Base-by-base conservation (phyloP, 805 yeast species). In the Candida maltosa region DNA sequence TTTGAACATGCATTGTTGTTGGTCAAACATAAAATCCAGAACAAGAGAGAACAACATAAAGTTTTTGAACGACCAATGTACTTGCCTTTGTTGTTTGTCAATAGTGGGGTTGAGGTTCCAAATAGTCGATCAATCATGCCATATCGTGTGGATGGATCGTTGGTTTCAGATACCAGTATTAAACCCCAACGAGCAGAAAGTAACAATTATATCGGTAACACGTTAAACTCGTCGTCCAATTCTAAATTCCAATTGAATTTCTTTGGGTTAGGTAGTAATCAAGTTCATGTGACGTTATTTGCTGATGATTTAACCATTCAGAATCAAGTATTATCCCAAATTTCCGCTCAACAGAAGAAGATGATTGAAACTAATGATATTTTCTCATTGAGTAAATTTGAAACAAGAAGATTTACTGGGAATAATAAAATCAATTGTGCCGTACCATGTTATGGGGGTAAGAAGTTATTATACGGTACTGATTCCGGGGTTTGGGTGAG, bases 361-460 rank as follows among this genome's bases (percentile, higher is more conserved):
- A 64, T 89, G 47, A 74, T 84, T 35, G 78, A 72, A 33, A 76
- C 78, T 35, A 77, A 87, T 41, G 93, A 87, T 47, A 83, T 91
- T 42, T 88, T 84, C 58, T 80, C 93, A 1, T 65, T 83, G 44
- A 78, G 81, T 12, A 83, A 87, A 41, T 70, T 87, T 37, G 85
- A 83, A 44, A 80, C 87, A 16, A 71, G 83, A 41, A 78, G 78
- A 50, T 89, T 89, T 58, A 87, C 79, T 45, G 77, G 80, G 32
- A 68, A 71, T 70, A 68, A 89, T 52, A 76, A 83, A 41, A 85
- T 91, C 48, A 88, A 87, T 53, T 88, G 97, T 66, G 91, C 88
- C 19, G 88, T 85, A 26, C 95, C 96, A 22, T 83, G 86, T 57
- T 95, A 93, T 53, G 96, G 96, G 35, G 97, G 97, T 15, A 76